Base-by-base conservation (phyloP, 1,139 yeast species). In the Kazachstania sp. region DNA sequence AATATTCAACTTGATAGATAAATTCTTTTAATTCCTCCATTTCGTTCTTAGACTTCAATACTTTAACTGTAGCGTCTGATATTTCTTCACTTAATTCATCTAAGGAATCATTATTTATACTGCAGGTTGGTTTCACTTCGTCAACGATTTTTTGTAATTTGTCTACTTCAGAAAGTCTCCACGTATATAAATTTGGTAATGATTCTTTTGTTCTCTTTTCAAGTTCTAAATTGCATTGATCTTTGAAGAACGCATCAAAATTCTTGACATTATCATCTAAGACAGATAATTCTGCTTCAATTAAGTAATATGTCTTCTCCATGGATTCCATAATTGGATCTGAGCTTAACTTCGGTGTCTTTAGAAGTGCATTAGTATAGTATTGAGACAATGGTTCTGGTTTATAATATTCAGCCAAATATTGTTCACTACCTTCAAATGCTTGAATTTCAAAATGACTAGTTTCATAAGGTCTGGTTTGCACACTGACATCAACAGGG, bases 161-260 rank as follows among this genome's bases (percentile, higher is more conserved):
- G 0, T 45, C 43, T 8, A 60, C 60, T 51, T 74, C 77, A 34
- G 60, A 49, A n/a, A 74, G 49, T 54, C 74, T 70, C 78, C 78
- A 74, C 15, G 65, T 66, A 13, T 64, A 59, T 3, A 56, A 41
- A 34, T 56, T 53, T 13, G 49, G 38, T 5, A 63, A 26, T 9
- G 61, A 51, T 32, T 49, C 31, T 45, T 41, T 48, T 13, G 60
- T 51, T 36, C 61, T 57, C 6, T 51, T 29, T 12, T 49, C 54
- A 1, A 60, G 43, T n/a, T 55, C 46, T 15, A 46, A 45, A 3
- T 60, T 55, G 12, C 61, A 44, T 45, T 74, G 77, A 45, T 71
- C 73, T 11, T 50, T 46, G 16, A 74, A 47, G 45, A 68, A 71
- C 1, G 38, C 45, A 13, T 63, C 63, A 16, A 72, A 44, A 4